phyloP scores from a whole-genome alignment of 176 grass and related monocot species.

The Phragmites australis region DNA sequence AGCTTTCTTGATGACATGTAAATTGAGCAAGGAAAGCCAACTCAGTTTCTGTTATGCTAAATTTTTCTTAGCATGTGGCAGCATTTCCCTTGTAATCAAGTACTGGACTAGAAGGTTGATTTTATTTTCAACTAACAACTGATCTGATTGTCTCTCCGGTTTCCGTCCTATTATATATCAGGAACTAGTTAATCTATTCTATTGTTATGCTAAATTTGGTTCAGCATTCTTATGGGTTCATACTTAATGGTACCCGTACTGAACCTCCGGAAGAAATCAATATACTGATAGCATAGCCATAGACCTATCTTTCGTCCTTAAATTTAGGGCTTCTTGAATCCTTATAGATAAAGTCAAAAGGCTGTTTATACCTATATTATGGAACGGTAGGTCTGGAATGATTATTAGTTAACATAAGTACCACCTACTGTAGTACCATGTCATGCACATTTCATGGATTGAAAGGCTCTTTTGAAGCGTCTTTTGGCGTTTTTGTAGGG shows the following conservation, averaged over 20 bases:
- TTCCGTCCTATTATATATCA: background rate
- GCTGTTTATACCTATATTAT: background rate
- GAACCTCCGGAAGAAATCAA: background rate
- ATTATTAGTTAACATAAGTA: no score
- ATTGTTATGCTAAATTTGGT: background rate
- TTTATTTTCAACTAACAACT: background rate
- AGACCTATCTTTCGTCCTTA: no score
- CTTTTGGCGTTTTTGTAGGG: background rate
- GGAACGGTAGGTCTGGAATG: background rate
- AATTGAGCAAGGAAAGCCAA: background rate
- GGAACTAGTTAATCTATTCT: background rate
- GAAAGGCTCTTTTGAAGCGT: background rate
- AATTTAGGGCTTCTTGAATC: background rate
- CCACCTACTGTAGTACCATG: background rate
- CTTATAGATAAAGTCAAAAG: background rate
- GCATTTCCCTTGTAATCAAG: slow-evolving; percentile 4
- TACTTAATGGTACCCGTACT: background rate
- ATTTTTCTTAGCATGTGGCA: background rate
- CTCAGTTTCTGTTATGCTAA: background rate
- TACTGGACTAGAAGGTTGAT: background rate
- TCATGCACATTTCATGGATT: background rate
- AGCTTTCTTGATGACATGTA: background rate
- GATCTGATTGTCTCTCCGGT: background rate
- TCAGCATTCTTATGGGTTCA: background rate
- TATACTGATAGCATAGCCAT: background rate